phyloP scores from a whole-genome alignment of 1,284 basidiomycete species.

The Leccinum pseudoinsigne region DNA sequence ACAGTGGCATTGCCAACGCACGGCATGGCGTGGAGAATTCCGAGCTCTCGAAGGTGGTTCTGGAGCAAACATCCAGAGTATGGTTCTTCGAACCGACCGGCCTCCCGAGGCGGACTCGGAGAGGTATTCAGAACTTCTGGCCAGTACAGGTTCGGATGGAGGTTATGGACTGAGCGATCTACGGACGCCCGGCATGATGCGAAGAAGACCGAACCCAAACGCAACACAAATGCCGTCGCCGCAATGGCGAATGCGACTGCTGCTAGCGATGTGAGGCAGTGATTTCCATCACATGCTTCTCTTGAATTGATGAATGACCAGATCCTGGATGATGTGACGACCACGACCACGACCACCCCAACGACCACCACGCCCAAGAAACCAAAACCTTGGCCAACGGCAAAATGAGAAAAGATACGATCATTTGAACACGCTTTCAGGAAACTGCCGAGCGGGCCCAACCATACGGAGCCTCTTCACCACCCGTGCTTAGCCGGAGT shows the following conservation, averaged over 20 bases:
- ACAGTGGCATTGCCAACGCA: conserved; percentile 14
- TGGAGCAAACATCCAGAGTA: conserved; percentile 27
- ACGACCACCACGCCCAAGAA: conserved; percentile 24
- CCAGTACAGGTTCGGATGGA: conserved; percentile 4
- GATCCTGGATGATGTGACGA: conserved; percentile 1
- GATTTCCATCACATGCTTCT: neutral
- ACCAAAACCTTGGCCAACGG: conserved; percentile 51
- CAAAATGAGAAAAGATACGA: conserved; percentile 71
- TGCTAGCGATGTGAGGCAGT: conserved; percentile 25
- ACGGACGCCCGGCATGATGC: conserved; percentile 9
- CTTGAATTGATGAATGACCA: conserved; percentile 11
- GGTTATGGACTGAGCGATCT: conserved; percentile 4
- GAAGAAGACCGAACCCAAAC: conserved; percentile 28
- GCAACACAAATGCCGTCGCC: conserved; percentile 57
- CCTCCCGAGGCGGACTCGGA: conserved; percentile 24
- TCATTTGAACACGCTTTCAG: conserved; percentile 67
- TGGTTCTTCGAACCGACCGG: conserved; percentile 17
- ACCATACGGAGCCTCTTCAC: conserved; percentile 31
- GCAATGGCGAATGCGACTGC: conserved; percentile 32
- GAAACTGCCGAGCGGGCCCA: conserved; percentile 54
- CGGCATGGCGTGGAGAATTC: conserved; percentile 19
- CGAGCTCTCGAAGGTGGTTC: conserved; percentile 35
- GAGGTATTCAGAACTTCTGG: conserved; percentile 24
- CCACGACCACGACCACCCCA: neutral
- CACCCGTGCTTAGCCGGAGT: conserved; percentile 32